These are phyloP conservation scores for Prunus campanulata DNA, from an alignment of 306 rosid genomes.

Conservation along the genomic window DNA sequence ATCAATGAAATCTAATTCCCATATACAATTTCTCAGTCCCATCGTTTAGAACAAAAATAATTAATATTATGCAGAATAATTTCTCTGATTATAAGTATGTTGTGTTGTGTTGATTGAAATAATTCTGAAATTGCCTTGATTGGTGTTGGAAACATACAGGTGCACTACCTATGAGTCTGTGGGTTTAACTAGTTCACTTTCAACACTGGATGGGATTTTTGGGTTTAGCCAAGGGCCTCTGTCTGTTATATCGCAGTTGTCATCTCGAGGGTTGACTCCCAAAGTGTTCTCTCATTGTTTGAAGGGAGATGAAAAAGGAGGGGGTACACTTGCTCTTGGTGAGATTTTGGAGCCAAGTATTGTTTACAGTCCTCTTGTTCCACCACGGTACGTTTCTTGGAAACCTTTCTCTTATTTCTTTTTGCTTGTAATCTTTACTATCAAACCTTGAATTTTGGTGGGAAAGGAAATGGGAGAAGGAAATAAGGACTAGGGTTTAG, in stretches of 20 bases:
- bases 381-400: conserved; percentile 80
- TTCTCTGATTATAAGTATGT: background rate
- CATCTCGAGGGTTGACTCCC: conserved; percentile 77
- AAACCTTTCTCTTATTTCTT: conserved; percentile 6
- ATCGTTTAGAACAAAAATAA: no score
- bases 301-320: conserved; percentile 87
- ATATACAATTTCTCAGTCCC: no score
- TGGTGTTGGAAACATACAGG: conserved; percentile 49
- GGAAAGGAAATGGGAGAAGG: background rate
- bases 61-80: no score
- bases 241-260: conserved; percentile 81
- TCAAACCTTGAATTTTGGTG: background rate
- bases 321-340: conserved; percentile 95
- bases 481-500: no score
- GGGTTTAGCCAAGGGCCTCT: conserved; percentile 91
- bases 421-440: background rate
- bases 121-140: background rate
- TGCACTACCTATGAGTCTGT: conserved; percentile 84
- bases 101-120: no score
- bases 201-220: conserved; percentile 89
- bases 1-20: no score
- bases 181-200: conserved; percentile 66
- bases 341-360: conserved; percentile 92
- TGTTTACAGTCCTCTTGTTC: conserved; percentile 90
- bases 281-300: conserved; percentile 90